Percentiles rank a stretch among this genome's conserved stretches.
These are phyloP conservation scores for Herpomyces periplanetae DNA, from an alignment of 2,329 filamentous ascomycete genomes.

Conservation along the genomic window DNA sequence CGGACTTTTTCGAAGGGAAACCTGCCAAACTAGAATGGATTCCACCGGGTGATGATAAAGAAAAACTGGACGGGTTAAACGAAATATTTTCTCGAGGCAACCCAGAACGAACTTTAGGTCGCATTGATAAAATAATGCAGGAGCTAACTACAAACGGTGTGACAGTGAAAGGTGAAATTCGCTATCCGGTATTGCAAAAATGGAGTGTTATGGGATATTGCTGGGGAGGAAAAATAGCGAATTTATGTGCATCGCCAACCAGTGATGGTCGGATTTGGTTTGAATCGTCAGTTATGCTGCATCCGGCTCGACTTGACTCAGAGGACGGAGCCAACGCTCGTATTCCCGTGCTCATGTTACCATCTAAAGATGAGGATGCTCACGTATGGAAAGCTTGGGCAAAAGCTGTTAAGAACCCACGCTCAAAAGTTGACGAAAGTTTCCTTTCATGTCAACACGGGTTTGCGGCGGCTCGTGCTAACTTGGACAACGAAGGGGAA, in stretches of 20 bases:
- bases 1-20: slow-evolving; percentile 52
- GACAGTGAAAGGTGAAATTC: slow-evolving; percentile 13
- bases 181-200: slow-evolving; percentile 14
- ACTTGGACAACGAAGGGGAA: too few species aligned
- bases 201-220: slow-evolving; percentile 22
- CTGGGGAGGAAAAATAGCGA: slow-evolving; percentile 27
- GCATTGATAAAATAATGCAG: slow-evolving; percentile 14
- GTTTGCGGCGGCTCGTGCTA: too few species aligned
- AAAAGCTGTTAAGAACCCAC: too few species aligned
- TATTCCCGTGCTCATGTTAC: slow-evolving; percentile 20
- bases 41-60: slow-evolving; percentile 22
- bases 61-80: slow-evolving; percentile 16
- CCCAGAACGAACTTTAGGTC: slow-evolving; percentile 15
- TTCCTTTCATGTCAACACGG: too few species aligned
- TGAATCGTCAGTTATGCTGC: slow-evolving; percentile 15
- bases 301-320: slow-evolving; percentile 14
- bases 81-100: slow-evolving; percentile 17
- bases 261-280: slow-evolving; percentile 13
- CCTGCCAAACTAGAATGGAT: slow-evolving; percentile 22
- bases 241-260: too few species aligned
- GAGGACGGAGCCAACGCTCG: slow-evolving; percentile 18
- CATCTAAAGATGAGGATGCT: slow-evolving; percentile 24
- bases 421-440: too few species aligned
- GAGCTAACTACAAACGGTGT: too few species aligned
- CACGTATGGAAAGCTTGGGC: too few species aligned